phyloP scores from a whole-genome alignment of 345 rosid species.

The Citrus australasica region DNA sequence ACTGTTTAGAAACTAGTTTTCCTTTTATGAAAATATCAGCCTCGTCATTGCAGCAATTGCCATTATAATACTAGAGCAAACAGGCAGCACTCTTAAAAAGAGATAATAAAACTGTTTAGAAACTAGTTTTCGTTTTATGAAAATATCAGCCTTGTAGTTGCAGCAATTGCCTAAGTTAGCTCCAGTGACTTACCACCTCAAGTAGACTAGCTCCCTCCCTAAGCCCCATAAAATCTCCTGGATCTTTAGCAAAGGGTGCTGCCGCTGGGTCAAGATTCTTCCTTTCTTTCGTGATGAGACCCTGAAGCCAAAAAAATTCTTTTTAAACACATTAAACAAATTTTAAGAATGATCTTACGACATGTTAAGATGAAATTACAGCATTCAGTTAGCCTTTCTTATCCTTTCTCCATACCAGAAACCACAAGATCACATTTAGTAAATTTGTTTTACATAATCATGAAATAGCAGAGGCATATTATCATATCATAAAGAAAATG shows the following conservation, averaged over 20 bases:
- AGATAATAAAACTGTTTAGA: not conserved
- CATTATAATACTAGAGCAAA: not conserved
- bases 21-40: not conserved
- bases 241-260: constrained; percentile 75
- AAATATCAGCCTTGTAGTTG: constrained; percentile 8
- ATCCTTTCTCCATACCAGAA: not conserved
- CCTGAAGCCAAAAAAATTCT: constrained; percentile 43
- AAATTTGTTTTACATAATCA: not conserved
- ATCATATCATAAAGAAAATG: not conserved
- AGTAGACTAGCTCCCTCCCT: constrained; percentile 77
- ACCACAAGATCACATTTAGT: not conserved
- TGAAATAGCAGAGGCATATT: not conserved
- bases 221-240: constrained; percentile 57
- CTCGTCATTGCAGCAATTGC: not conserved
- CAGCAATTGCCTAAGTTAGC: constrained; percentile 10
- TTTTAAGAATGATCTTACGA: constrained; percentile 2
- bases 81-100: not conserved
- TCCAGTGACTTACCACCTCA: constrained; percentile 71
- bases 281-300: constrained; percentile 90
- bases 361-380: not conserved
- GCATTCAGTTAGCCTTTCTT: not conserved
- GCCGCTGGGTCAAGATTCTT: constrained; percentile 84
- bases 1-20: not conserved
- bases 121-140: not conserved
- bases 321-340: not conserved